Evolutionary conservation across 441 rosid species (phyloP), one percentile per base, ranked within the genome.

Genomic region (Bocquillonia castaneifolia): DNA sequence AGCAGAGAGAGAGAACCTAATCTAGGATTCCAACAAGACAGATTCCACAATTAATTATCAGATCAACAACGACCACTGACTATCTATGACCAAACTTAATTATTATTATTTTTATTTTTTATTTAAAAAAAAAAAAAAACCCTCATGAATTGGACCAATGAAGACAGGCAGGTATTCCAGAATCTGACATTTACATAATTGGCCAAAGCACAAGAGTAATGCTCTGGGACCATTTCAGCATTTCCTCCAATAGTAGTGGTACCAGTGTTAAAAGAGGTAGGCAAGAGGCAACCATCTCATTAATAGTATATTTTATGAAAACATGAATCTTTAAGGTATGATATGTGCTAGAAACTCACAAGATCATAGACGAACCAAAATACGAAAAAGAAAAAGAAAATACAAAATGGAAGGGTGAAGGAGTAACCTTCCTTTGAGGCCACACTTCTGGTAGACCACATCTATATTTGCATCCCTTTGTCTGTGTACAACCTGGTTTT

Each of bases 391-490:
- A 48, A 12, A 20, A 59, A 55, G 14, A 66, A 23, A 42, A 39
- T 9, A 47, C 3, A 66, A 65, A 67, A 52, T 4, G 63, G 65
- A 74, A 59, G 69, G 63, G 42, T 0, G 15, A 68, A 64, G 74
- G 52, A 69, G 64, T 23, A 70, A 65, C 78, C 78, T 76, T 75
- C 77, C 70, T 39, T 4, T 57, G 68, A 74, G 77, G 70, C 68
- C 59, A 29, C 37, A 65, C 51, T 73, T 66, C 17, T 23, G 20
- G 25, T 65, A 62, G 67, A 63, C 53, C 51, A 48, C 62, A 68
- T 65, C 76, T 64, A 72, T 77, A 74, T 68, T 75, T 70, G 78
- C 74, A 72, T 74, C 70, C 72, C 75, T 50, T 70, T 1, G 78
- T 50, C 72, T 1, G 78, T 70, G 74, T 64, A 72, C 74, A 75